A percentile compares a stretch with the other conserved stretches of the same genome.
These are phyloP conservation scores for Coemansia sp. DNA, from an alignment of 192 early-diverging fungal species.

Conservation along the genomic window DNA sequence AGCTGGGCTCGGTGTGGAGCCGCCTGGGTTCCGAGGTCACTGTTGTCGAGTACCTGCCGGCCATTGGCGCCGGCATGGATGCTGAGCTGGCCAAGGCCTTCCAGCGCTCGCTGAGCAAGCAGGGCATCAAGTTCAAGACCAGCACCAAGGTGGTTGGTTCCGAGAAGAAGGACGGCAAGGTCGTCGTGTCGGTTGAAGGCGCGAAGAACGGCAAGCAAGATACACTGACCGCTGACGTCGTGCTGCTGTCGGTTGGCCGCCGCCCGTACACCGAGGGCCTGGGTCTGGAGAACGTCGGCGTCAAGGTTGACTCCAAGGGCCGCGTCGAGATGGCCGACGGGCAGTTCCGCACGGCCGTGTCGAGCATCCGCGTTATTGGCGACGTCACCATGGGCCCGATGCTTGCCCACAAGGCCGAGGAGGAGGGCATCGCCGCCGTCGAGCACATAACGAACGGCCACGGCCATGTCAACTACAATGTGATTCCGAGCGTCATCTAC, in stretches of 20 bases:
- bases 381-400: constrained; percentile 96
- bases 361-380: constrained; percentile 92
- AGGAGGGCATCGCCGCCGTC: constrained; percentile 97
- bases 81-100: constrained; percentile 89
- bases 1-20: constrained; percentile 97
- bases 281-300: constrained; percentile 87
- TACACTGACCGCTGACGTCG: constrained; percentile 86
- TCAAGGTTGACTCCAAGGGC: constrained; percentile 83
- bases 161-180: constrained; percentile 80
- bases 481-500: constrained; percentile 97
- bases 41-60: constrained; percentile 90
- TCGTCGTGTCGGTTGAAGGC: constrained; percentile 88
- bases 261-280: constrained; percentile 92
- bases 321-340: constrained; percentile 82
- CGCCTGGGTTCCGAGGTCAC: constrained; percentile 94
- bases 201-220: constrained; percentile 79
- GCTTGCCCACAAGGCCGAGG: constrained; percentile 99
- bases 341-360: constrained; percentile 73
- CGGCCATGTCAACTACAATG: constrained; percentile 99
- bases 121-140: constrained; percentile 98
- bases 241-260: constrained; percentile 92
- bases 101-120: constrained; percentile 89
- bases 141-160: constrained; percentile 93
- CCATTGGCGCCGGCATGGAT: constrained; percentile 98
- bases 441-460: constrained; percentile 90